A percentile compares a stretch with the other conserved stretches of the same genome.
Evolutionary conservation across 2,329 filamentous ascomycete genomes (phyloP).

Genomic region (Arthrobotrys iridis): DNA sequence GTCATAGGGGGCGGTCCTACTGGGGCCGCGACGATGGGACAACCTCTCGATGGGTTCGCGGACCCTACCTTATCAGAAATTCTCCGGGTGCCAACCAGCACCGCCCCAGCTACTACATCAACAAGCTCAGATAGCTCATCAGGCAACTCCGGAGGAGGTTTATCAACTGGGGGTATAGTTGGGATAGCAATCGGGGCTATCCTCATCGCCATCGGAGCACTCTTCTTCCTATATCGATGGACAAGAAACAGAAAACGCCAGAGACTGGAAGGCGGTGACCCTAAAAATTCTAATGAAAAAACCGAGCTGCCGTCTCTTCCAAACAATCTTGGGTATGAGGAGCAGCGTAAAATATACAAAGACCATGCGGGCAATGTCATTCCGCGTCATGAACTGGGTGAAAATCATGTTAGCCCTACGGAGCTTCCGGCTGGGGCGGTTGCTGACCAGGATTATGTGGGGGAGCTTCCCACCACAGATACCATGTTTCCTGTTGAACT

Average conservation of each 20-base stretch:
- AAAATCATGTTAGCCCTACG: background rate
- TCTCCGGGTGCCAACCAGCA: background rate
- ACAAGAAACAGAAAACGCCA: background rate
- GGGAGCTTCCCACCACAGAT: background rate
- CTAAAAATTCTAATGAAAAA: background rate
- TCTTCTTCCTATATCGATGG: conserved; percentile 1
- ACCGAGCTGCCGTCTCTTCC: conserved; percentile 6
- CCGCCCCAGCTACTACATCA: background rate
- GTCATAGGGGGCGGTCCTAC: conserved; percentile 7
- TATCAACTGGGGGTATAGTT: conserved; percentile 5
- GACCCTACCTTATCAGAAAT: background rate
- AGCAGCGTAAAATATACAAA: background rate
- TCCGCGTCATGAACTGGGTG: background rate
- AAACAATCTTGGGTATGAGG: background rate
- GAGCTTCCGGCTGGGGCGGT: background rate
- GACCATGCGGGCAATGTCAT: background rate
- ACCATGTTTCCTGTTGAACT: background rate
- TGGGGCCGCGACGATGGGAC: conserved; percentile 8
- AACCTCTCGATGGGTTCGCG: conserved; percentile 3
- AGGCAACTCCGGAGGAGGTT: background rate
- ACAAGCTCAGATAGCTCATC: background rate
- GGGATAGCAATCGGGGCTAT: background rate
- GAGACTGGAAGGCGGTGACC: background rate
- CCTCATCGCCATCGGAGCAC: background rate
- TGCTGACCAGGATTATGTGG: background rate